Base-by-base conservation (phyloP, 2,329 filamentous ascomycete species). In the Sordariomycetes sp. region DNA sequence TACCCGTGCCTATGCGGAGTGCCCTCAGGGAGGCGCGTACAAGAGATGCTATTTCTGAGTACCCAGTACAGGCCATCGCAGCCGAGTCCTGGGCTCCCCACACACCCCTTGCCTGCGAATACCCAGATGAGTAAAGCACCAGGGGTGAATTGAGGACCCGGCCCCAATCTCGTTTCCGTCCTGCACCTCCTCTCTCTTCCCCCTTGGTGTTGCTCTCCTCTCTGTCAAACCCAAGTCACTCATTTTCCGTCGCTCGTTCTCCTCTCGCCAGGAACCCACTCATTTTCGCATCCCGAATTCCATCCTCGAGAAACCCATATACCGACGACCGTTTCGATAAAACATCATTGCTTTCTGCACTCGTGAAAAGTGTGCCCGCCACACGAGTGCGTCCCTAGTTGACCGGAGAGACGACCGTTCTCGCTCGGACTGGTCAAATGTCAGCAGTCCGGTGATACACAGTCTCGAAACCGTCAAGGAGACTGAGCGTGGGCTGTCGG, bases 161-260 rank as follows among this genome's bases (percentile, higher is more conserved):
- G 56, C 56, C 52, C 52, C 55, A 61, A 60, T 61, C 50, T 61
- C 60, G 57, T 57, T 60, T 57, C 59, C 25, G 58, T 32, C 53
- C 58, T 58, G 36, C 56, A 48, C 53, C 57, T 58, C 59, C 52
- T 57, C 55, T 51, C 42, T 54, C 54, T 55, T 53, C 54, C 51
- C 36, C 22, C 48, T 51, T 35, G 20, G 28, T 51, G 50, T 36
- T 48, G 22, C 39, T 48, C 55, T 52, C 50, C 50, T 53, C 51
- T 57, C 54, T 50, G 53, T 57, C 58, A 54, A 42, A 59, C 53
- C 51, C 58, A 56, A 59, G 54, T 45, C 54, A 51, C 54, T 50
- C 54, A n/a, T 32, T 51, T 48, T 48, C 42, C 35, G 25, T 34
- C 12, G 45, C 22, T 24, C 45, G 24, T 50, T 50, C 45, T 50